Percentiles rank a stretch among this genome's conserved stretches.
Conservation (phyloP, 192 early-diverging fungal species). For the Tieghemiomyces parasiticus region DNA sequence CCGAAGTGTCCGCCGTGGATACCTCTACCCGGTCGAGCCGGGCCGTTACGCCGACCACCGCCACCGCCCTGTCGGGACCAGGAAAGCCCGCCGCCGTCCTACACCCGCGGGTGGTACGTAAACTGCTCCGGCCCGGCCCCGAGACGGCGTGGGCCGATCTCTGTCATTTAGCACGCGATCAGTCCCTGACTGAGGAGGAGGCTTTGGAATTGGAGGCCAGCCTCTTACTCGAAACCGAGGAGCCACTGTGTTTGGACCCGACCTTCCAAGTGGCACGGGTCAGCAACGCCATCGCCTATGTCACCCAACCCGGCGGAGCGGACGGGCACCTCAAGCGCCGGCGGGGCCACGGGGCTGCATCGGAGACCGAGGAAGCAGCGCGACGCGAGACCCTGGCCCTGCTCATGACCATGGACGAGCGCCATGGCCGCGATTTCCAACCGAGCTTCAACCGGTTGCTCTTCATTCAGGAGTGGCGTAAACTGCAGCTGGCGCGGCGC, state of each 20-base stretch:
- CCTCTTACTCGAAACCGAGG: conserved; percentile 49
- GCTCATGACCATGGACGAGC: conserved; percentile 53
- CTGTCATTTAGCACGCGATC: conserved; percentile 20
- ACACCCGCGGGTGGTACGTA: background rate
- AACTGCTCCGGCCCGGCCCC: conserved; percentile 26
- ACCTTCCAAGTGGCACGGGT: conserved; percentile 49
- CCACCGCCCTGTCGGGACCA: background rate
- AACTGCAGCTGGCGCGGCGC: conserved; percentile 37
- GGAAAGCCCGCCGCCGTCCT: background rate
- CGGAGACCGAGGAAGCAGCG: conserved; percentile 48
- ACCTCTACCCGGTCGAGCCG: background rate
- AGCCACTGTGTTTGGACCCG: conserved; percentile 49
- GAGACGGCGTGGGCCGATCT: conserved; percentile 38
- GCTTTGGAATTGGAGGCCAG: conserved; percentile 47
- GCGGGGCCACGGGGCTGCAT: conserved; percentile 56
- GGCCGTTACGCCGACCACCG: conserved; percentile 3
- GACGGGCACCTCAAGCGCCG: conserved; percentile 35
- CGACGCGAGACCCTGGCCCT: conserved; percentile 51
- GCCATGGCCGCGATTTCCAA: conserved; percentile 34
- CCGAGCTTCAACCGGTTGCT: conserved; percentile 54
- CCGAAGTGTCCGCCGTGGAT: background rate
- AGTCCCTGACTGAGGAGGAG: conserved; percentile 32
- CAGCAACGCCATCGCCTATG: conserved; percentile 46
- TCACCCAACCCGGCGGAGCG: conserved; percentile 24
- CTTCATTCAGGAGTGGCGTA: conserved; percentile 53